Evolutionary conservation across 306 rosid species (phyloP).

Genomic region (Castanea crenata): DNA sequence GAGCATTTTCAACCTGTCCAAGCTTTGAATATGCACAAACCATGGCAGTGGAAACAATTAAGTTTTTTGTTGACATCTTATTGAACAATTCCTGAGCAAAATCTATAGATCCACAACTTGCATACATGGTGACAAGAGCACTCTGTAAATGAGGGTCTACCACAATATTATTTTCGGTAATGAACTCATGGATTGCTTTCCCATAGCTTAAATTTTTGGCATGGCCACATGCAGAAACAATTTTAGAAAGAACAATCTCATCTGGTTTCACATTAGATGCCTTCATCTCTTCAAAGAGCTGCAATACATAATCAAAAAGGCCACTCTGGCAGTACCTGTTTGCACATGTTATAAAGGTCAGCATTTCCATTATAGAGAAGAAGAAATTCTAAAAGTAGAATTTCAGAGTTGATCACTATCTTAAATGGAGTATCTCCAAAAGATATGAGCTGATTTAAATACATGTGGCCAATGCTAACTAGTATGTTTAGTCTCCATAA

Average conservation of each 20-base stretch:
- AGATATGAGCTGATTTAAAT: background rate
- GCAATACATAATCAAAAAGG: constrained; percentile 49
- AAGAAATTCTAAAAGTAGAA: background rate
- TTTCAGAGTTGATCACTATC: background rate
- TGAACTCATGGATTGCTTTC: constrained; percentile 42
- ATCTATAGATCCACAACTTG: constrained; percentile 68
- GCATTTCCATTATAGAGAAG: background rate
- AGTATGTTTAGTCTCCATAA: too few species aligned
- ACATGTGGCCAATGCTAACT: too few species aligned
- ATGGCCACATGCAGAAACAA: constrained; percentile 71
- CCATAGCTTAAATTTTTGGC: constrained; percentile 43
- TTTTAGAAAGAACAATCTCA: constrained; percentile 53
- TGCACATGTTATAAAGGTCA: constrained; percentile 14
- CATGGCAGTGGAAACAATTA: constrained; percentile 74
- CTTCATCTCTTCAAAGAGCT: constrained; percentile 73
- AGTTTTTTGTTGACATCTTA: constrained; percentile 39
- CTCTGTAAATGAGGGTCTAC: constrained; percentile 49
- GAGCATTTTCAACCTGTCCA: constrained; percentile 56
- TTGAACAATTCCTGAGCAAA: constrained; percentile 56
- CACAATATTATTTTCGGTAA: constrained; percentile 28
- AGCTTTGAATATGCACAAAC: constrained; percentile 65
- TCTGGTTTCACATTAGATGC: constrained; percentile 50
- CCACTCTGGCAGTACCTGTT: constrained; percentile 69
- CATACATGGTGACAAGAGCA: constrained; percentile 71
- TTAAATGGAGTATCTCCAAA: background rate